Evolutionary conservation across 2,329 filamentous ascomycete species (phyloP).

Genomic region (Leptographium galeiforme): DNA sequence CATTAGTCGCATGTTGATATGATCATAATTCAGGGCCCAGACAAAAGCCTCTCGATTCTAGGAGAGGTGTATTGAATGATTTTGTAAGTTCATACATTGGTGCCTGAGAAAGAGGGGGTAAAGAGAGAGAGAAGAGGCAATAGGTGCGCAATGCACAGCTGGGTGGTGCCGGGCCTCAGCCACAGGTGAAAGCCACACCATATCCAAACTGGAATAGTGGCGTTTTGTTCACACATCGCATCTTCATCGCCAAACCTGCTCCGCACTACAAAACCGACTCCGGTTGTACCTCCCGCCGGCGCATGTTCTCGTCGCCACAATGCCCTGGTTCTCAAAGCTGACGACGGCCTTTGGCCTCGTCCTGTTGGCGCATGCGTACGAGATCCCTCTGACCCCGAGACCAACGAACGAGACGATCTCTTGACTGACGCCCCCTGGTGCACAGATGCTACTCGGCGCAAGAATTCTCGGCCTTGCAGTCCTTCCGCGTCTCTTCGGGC

Average conservation of each 20-base stretch:
- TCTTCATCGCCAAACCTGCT: background rate
- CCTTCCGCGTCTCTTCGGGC: constrained; percentile 24
- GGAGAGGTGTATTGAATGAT: no score
- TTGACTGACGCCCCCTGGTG: background rate
- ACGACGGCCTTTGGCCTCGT: constrained; percentile 64
- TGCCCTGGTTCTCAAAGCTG: constrained; percentile 59
- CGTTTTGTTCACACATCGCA: background rate
- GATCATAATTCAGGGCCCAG: no score
- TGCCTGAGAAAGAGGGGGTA: no score
- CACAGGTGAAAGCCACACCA: background rate
- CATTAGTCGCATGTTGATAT: no score
- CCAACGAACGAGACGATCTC: no score
- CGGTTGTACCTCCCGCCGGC: background rate
- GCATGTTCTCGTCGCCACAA: background rate
- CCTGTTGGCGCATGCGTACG: constrained; percentile 74
- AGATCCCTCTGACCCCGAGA: constrained; percentile 5
- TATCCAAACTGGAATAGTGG: background rate
- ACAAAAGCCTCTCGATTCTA: no score
- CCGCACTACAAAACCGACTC: background rate
- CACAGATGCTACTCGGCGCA: constrained; percentile 87
- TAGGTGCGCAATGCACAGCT: no score
- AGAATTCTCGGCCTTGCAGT: constrained; percentile 69
- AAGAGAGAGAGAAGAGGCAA: no score
- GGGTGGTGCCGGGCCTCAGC: no score
- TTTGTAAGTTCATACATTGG: no score